Percentiles rank a stretch among this genome's conserved stretches.
Evolutionary conservation across 805 yeast species (phyloP).

Genomic region (Metschnikowia koreensis): DNA sequence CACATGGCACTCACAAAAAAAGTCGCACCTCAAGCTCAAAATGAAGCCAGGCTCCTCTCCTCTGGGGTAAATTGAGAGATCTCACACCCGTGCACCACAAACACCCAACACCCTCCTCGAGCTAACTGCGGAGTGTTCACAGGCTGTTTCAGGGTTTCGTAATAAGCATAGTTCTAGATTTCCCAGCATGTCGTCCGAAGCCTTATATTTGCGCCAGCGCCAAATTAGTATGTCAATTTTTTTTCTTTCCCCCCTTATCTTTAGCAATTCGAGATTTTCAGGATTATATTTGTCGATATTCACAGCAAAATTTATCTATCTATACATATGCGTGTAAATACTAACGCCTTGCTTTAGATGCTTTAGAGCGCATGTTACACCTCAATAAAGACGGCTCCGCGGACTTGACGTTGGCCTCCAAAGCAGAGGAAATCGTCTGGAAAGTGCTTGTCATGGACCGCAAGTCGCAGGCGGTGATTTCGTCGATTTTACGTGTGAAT

Average conservation of each 20-base stretch:
- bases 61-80: too few relatives aligned
- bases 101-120: background rate
- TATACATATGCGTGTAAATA: background rate
- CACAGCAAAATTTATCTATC: background rate
- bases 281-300: background rate
- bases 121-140: background rate
- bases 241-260: background rate
- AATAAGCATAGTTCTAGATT: background rate
- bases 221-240: slow-evolving; percentile 10
- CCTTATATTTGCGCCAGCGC: slow-evolving; percentile 12
- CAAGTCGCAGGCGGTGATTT: slow-evolving; percentile 78
- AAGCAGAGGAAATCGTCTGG: slow-evolving; percentile 77
- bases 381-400: slow-evolving; percentile 63
- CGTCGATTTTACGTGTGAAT: slow-evolving; percentile 89
- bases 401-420: slow-evolving; percentile 53
- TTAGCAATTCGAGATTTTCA: too few relatives aligned
- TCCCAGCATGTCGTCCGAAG: slow-evolving; percentile 13
- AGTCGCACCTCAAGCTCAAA: too few relatives aligned
- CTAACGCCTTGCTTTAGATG: slow-evolving; percentile 10
- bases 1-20: too few relatives aligned
- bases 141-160: background rate
- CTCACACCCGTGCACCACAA: too few relatives aligned
- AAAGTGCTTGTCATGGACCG: slow-evolving; percentile 83
- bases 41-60: too few relatives aligned
- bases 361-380: slow-evolving; percentile 79